Percentiles rank a stretch among this genome's conserved stretches.
phyloP scores from a whole-genome alignment of 73 alveolate species.

The Uronychia binucleata region DNA sequence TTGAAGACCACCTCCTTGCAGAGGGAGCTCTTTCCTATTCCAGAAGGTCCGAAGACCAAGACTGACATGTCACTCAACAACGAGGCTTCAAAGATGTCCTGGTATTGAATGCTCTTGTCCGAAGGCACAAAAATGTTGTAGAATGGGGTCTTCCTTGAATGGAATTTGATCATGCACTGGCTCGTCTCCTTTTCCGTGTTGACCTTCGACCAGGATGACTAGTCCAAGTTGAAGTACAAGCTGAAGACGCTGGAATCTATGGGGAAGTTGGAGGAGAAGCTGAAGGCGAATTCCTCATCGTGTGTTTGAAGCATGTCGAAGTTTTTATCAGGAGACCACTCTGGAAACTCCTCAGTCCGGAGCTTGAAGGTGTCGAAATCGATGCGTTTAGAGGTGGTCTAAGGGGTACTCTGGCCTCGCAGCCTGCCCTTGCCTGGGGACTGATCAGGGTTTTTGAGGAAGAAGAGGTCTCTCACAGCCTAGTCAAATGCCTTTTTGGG shows the following conservation, averaged over 20 bases:
- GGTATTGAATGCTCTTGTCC: background rate
- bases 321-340: background rate
- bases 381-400: too few species aligned
- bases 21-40: background rate
- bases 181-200: constrained; percentile 29
- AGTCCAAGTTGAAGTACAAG: constrained; percentile 6
- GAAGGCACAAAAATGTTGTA: background rate
- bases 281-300: background rate
- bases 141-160: background rate
- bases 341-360: background rate
- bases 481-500: too few species aligned
- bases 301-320: background rate
- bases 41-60: background rate
- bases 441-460: too few species aligned
- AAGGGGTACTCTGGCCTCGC: too few species aligned
- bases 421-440: too few species aligned
- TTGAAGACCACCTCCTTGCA: background rate
- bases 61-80: background rate
- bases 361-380: background rate
- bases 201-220: constrained; percentile 17
- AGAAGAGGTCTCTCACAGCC: too few species aligned
- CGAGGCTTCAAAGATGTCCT: background rate
- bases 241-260: constrained; percentile 4
- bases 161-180: constrained; percentile 3
- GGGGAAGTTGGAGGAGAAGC: background rate